Percentiles rank a stretch among this genome's conserved stretches.
Conservation (phyloP, 768 basidiomycete genomes). For the Suillus tomentosus region DNA sequence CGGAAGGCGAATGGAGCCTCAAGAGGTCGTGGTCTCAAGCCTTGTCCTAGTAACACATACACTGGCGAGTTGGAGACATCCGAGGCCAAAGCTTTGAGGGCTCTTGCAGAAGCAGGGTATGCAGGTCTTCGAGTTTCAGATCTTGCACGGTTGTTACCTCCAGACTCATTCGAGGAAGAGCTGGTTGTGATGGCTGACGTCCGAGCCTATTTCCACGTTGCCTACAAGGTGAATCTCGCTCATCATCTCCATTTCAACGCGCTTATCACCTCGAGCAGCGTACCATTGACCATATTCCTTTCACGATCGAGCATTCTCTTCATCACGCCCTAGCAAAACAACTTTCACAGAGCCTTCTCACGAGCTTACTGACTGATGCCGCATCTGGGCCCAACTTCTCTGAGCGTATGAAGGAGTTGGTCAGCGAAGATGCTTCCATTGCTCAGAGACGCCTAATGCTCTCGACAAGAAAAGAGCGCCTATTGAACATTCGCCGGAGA, state of each 20-base stretch:
- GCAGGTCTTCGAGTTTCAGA: conserved; percentile 18
- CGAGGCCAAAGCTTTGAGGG: conserved; percentile 21
- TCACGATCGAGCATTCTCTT: conserved; percentile 48
- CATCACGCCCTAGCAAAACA: conserved; percentile 40
- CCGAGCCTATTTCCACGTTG: conserved; percentile 51
- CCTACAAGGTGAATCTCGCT: conserved; percentile 41
- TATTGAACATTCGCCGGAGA: conserved; percentile 42
- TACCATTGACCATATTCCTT: conserved; percentile 55
- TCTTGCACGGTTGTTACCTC: conserved; percentile 21
- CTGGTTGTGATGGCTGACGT: conserved; percentile 49
- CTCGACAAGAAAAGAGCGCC: conserved; percentile 31
- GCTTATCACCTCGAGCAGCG: conserved; percentile 39
- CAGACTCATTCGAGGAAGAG: conserved; percentile 37
- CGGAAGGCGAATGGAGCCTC: too few species aligned
- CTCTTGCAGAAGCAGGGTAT: conserved; percentile 36
- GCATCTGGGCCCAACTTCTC: conserved; percentile 16
- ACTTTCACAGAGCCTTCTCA: conserved; percentile 39
- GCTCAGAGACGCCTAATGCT: conserved; percentile 39
- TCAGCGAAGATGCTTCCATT: conserved; percentile 47
- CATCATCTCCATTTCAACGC: conserved; percentile 7
- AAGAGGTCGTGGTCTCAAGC: too few species aligned
- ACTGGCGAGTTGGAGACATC: too few species aligned
- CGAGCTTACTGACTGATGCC: conserved; percentile 30
- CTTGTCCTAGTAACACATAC: too few species aligned
- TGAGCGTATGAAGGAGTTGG: conserved; percentile 40